Evolutionary conservation across 2,329 filamentous ascomycete genomes (phyloP).

Genomic region (Trichothecium sympodiale): DNA sequence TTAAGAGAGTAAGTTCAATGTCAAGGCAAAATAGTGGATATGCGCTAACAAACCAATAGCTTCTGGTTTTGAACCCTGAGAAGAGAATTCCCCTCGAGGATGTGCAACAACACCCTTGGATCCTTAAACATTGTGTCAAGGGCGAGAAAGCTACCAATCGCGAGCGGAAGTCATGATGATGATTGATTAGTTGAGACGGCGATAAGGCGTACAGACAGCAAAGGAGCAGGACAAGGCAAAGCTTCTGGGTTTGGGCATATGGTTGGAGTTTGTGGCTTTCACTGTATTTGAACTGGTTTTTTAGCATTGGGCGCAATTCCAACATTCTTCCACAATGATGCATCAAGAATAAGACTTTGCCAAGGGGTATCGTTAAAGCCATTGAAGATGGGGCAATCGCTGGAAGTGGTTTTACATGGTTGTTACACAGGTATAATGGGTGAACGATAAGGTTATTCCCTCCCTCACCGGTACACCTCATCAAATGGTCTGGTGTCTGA

Average conservation of each 20-base stretch:
- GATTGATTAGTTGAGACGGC: conserved; percentile 5
- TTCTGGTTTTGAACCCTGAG: conserved; percentile 85
- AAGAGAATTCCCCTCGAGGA: conserved; percentile 86
- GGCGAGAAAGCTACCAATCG: conserved; percentile 41
- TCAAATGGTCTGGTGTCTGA: conserved; percentile 90
- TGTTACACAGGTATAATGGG: not conserved
- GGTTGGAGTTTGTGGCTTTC: conserved; percentile 14
- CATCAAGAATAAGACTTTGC: not conserved
- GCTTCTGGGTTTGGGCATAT: conserved; percentile 14
- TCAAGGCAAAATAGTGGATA: not conserved
- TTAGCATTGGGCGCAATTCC: not conserved
- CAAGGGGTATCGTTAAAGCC: conserved; percentile 2
- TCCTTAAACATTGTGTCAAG: conserved; percentile 82
- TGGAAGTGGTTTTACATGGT: no score
- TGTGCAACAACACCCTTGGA: conserved; percentile 88
- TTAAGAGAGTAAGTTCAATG: conserved; percentile 60
- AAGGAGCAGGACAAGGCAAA: conserved; percentile 1
- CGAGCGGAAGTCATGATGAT: conserved; percentile 24
- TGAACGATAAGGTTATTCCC: not conserved
- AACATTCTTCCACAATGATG: not conserved
- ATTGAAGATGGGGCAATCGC: not conserved
- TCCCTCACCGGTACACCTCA: conserved; percentile 72
- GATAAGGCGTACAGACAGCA: conserved; percentile 1
- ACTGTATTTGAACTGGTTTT: conserved; percentile 5
- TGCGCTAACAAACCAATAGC: conserved; percentile 33